Percentiles rank a stretch among this genome's conserved stretches.
Conservation (phyloP, 768 basidiomycete species). For the Crucibulum laeve region DNA sequence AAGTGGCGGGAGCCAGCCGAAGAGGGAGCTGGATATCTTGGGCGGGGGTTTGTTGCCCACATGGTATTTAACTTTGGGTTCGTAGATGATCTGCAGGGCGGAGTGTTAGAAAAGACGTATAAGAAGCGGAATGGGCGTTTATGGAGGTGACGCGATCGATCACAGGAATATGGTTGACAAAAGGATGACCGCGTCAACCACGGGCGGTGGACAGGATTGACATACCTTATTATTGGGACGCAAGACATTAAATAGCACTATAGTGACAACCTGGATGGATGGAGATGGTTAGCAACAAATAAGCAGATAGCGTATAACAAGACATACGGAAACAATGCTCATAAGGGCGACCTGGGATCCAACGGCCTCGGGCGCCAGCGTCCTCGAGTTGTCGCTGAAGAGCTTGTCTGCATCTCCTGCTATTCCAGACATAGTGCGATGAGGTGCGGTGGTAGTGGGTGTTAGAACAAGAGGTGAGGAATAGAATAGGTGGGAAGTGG, state of each 20-base stretch:
- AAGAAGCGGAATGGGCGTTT: neutral
- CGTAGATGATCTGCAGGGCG: conserved; percentile 68
- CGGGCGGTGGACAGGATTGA: neutral
- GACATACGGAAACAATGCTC: conserved; percentile 61
- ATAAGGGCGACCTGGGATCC: conserved; percentile 75
- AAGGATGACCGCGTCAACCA: neutral
- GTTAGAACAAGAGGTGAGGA: conserved; percentile 5
- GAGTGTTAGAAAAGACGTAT: conserved; percentile 6
- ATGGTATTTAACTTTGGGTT: conserved; percentile 92
- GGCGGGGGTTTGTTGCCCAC: conserved; percentile 74
- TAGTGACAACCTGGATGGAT: conserved; percentile 48
- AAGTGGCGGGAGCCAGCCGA: conserved; percentile 90
- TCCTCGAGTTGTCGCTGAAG: conserved; percentile 44
- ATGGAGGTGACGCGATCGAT: neutral
- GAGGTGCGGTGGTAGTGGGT: neutral
- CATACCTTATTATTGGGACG: conserved; percentile 86
- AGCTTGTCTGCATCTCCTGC: conserved; percentile 32
- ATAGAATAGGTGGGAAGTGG: neutral
- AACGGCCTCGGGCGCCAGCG: conserved; percentile 78
- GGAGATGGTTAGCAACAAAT: conserved; percentile 7
- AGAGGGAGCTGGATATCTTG: conserved; percentile 73
- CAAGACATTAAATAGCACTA: conserved; percentile 74
- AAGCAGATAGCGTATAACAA: neutral
- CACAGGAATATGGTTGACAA: neutral
- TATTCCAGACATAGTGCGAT: conserved; percentile 27